A percentile compares a stretch with the other conserved stretches of the same genome.
Conservation (phyloP, 1,284 basidiomycete species). For the Fomes fomentarius region DNA sequence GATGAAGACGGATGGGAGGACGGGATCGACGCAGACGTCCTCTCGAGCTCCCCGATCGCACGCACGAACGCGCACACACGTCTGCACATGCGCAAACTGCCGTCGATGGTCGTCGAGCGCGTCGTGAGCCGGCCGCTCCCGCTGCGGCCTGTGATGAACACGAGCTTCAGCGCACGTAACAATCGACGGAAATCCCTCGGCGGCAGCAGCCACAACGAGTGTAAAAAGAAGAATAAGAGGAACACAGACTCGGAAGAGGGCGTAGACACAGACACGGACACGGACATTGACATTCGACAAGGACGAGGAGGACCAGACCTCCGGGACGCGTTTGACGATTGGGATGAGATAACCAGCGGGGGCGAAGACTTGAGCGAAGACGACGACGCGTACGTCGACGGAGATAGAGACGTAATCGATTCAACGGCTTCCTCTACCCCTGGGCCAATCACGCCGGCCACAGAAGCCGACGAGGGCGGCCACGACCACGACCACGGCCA, state of each 20-base stretch:
- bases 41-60: conserved; percentile 59
- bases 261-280: conserved; percentile 13
- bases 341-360: conserved; percentile 50
- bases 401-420: conserved; percentile 17
- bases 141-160: conserved; percentile 15
- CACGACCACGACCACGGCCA: conserved; percentile 3
- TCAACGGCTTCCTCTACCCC: conserved; percentile 34
- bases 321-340: conserved; percentile 43
- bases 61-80: conserved; percentile 8
- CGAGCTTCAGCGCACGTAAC: conserved; percentile 16
- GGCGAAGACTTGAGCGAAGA: conserved; percentile 42
- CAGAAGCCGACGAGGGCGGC: conserved; percentile 22
- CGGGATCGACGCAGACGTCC: conserved; percentile 57
- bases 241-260: too few relatives aligned
- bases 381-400: conserved; percentile 28
- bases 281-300: too few relatives aligned
- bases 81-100: conserved; percentile 5
- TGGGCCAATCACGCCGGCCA: conserved; percentile 33
- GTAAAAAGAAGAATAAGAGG: too few relatives aligned
- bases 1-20: conserved; percentile 32
- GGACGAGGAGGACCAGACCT: conserved; percentile 46
- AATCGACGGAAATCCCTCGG: not conserved
- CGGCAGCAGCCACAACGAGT: not conserved
- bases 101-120: conserved; percentile 13
- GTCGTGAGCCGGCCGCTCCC: conserved; percentile 16